Evolutionary conservation across 1,284 basidiomycete genomes (phyloP), one percentile per base, ranked within the genome.

Genomic region (Hymenochaete sp.): DNA sequence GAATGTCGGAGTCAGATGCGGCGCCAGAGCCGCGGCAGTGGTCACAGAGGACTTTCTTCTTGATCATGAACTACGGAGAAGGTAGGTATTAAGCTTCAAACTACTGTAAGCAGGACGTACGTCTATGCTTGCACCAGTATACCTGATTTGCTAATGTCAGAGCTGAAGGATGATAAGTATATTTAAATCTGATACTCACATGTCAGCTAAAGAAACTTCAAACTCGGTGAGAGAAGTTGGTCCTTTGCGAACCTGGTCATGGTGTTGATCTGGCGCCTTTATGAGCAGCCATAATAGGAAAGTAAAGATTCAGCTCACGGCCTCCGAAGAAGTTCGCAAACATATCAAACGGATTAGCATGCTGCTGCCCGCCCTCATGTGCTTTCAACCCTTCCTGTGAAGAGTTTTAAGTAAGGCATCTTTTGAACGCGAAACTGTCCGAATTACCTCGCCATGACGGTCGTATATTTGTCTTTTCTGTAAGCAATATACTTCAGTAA

Each of bases 401-500:
- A 46, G 39, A 9, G 13, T 38, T 32, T 47, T 18, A n/a, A 24
- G 46, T 21, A 39, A 44, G 43, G 29, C 38, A 29, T 25, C 31
- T 35, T 13, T 40, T 37, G 18, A 26, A 33, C 4, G 13, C 26
- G 21, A 7, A n/a, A 40, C 25, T 16, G 28, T 21, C 14, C 13
- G 27, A 28, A 24, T 51, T 46, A 82, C 83, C 67, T 95, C 90
- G 52, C 93, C 93, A 65, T 90, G 81, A 47, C 82, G 75, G 61
- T 97, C 93, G 63, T 96, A 97, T 53, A 95, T 89, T 63, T 78
- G 73, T 19, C 87, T 81, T 79, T 89, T 92, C 84, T 93, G 55
- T 4, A 32, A 39, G 25, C 11, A 27, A n/a, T n/a, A n/a, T n/a
- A n/a, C n/a, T n/a, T n/a, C 38, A 33, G 41, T 38, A 33, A 46